Evolutionary conservation across 495 filamentous ascomycete genomes (phyloP).

Genomic region (Lasiosphaeria hispida): DNA sequence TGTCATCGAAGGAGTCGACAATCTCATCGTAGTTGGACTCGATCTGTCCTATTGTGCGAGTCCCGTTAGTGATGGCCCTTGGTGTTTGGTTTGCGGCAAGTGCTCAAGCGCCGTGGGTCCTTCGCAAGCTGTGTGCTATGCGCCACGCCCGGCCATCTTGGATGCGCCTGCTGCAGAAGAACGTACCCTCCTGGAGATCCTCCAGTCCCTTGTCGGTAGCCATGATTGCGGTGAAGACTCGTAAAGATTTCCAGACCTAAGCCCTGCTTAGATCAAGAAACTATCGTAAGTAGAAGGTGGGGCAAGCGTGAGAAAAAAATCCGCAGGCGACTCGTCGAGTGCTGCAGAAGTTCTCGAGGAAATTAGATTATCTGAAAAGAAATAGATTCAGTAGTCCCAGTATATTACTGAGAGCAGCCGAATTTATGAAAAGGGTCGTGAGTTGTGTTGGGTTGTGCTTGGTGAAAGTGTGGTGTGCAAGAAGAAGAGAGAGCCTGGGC

Average conservation of each 20-base stretch:
- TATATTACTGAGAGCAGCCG: constrained; percentile 44
- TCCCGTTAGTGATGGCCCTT: constrained; percentile 18
- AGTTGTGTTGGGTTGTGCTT: constrained; percentile 31
- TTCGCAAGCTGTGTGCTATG: neutral
- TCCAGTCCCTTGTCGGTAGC: constrained; percentile 94
- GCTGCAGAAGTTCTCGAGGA: constrained; percentile 39
- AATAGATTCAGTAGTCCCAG: constrained; percentile 43
- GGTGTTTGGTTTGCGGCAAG: neutral
- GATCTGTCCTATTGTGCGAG: constrained; percentile 72
- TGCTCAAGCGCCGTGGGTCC: no score
- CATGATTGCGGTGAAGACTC: constrained; percentile 77
- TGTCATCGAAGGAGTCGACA: constrained; percentile 97
- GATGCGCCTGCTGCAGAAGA: neutral
- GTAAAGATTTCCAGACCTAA: constrained; percentile 65
- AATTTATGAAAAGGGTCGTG: constrained; percentile 29
- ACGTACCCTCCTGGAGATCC: constrained; percentile 86
- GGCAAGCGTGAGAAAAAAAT: constrained; percentile 43
- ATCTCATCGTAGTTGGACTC: constrained; percentile 99
- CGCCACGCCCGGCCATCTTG: neutral
- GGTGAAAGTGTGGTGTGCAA: constrained; percentile 30
- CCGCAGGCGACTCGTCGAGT: constrained; percentile 36
- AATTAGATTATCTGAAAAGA: constrained; percentile 37
- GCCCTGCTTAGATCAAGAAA: constrained; percentile 60
- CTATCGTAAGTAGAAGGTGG: constrained; percentile 39
- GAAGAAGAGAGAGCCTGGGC: constrained; percentile 28